Evolutionary conservation across 23 red algal genomes (phyloP).

Genomic region (Cyanidiococcus yangmingshanensis): DNA sequence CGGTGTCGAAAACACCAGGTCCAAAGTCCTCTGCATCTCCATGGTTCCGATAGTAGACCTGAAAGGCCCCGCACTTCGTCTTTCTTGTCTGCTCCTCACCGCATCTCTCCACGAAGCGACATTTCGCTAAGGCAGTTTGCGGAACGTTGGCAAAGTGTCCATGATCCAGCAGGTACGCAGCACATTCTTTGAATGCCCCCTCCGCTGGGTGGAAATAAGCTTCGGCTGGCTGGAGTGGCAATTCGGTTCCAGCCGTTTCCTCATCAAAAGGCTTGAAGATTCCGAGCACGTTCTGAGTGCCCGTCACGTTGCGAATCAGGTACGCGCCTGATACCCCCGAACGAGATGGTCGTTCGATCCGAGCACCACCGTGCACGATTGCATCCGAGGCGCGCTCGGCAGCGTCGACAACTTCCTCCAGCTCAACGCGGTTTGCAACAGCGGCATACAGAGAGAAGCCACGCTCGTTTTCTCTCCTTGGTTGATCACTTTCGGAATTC

Average conservation of each 20-base stretch:
- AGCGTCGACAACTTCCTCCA: background rate
- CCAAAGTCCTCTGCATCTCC: slow-evolving; percentile 98
- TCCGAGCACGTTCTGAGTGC: slow-evolving; percentile 28
- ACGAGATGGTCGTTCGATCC: slow-evolving; percentile 50
- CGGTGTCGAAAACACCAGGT: slow-evolving; percentile 70
- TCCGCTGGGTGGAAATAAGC: slow-evolving; percentile 54
- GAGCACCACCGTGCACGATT: background rate
- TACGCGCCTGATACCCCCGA: slow-evolving; percentile 84
- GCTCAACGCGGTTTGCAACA: background rate
- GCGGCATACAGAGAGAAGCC: background rate
- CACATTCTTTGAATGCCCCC: slow-evolving; percentile 78
- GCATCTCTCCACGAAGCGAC: background rate
- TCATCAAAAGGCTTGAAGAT: slow-evolving; percentile 89
- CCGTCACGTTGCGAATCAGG: slow-evolving; percentile 41
- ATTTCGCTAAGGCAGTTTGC: slow-evolving; percentile 73
- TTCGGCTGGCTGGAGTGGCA: slow-evolving; percentile 25
- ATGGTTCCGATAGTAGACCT: slow-evolving; percentile 82
- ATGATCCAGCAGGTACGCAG: slow-evolving; percentile 95
- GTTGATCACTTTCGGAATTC: background rate
- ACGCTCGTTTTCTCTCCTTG: background rate
- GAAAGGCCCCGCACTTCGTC: slow-evolving; percentile 88
- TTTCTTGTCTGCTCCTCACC: slow-evolving; percentile 7
- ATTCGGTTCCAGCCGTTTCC: slow-evolving; percentile 48
- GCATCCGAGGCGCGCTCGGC: slow-evolving; percentile 1
- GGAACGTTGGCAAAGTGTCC: slow-evolving; percentile 65